phyloP scores from a whole-genome alignment of 2,329 filamentous ascomycete species.

The Chalaropsis ovoidea region DNA sequence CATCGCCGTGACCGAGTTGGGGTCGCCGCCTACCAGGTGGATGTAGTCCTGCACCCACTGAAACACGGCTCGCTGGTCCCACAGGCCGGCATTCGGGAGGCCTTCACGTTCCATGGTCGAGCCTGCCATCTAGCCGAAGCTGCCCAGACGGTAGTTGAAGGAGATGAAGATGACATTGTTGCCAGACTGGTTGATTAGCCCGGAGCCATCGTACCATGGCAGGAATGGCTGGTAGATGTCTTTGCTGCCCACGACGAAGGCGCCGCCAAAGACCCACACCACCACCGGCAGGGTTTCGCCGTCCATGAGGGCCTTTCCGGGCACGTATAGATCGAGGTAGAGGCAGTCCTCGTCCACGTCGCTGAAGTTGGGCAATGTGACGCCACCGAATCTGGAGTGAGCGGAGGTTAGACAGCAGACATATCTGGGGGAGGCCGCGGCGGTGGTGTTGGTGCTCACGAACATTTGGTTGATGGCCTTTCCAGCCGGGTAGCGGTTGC shows the following conservation, averaged over 20 bases:
- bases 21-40: slow-evolving; percentile 39
- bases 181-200: slow-evolving; percentile 32
- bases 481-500: slow-evolving; percentile 32
- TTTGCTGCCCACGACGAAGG: slow-evolving; percentile 38
- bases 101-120: slow-evolving; percentile 36
- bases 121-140: slow-evolving; percentile 41
- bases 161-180: slow-evolving; percentile 39
- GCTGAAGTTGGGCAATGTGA: slow-evolving; percentile 31
- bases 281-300: slow-evolving; percentile 36
- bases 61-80: slow-evolving; percentile 38
- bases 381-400: slow-evolving; percentile 29
- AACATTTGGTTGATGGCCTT: slow-evolving; percentile 33
- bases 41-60: slow-evolving; percentile 43
- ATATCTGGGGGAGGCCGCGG: too few species aligned
- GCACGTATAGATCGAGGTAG: slow-evolving; percentile 42
- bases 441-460: too few species aligned
- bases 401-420: background rate
- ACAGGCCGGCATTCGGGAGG: slow-evolving; percentile 37
- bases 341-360: slow-evolving; percentile 39
- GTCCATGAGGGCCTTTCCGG: slow-evolving; percentile 34
- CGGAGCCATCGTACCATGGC: slow-evolving; percentile 35
- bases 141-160: slow-evolving; percentile 42
- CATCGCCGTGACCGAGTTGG: slow-evolving; percentile 38
- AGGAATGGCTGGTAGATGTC: slow-evolving; percentile 31
- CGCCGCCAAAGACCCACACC: slow-evolving; percentile 40